These are phyloP conservation scores for Escallonia rubra DNA, from an alignment of 129 eudicot genomes.

Conservation along the genomic window DNA sequence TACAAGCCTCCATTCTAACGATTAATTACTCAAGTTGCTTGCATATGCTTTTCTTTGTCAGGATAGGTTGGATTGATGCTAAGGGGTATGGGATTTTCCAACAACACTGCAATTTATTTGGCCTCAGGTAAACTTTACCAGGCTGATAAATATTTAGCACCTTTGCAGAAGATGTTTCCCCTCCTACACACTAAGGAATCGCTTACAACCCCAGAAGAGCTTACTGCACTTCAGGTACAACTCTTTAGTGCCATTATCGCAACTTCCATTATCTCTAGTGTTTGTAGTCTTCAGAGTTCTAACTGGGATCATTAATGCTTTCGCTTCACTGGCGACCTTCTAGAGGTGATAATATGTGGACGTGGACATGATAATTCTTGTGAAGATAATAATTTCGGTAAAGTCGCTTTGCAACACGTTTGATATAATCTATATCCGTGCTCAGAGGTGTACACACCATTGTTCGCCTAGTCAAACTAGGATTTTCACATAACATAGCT, in stretches of 20 bases:
- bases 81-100: constrained; percentile 92
- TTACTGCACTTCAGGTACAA: constrained; percentile 65
- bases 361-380: too few species aligned
- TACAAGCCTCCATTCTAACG: background rate
- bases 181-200: constrained; percentile 68
- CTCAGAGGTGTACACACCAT: too few species aligned
- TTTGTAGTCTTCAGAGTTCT: too few species aligned
- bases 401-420: too few species aligned
- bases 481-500: too few species aligned
- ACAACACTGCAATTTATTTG: constrained; percentile 68
- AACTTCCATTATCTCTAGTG: too few species aligned
- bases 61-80: constrained; percentile 99
- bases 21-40: constrained; percentile 14
- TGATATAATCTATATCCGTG: too few species aligned
- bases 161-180: constrained; percentile 77
- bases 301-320: too few species aligned
- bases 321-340: too few species aligned
- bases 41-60: constrained; percentile 46
- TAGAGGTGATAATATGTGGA: too few species aligned
- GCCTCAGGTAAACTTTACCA: constrained; percentile 76
- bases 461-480: too few species aligned
- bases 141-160: constrained; percentile 67
- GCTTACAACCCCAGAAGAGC: constrained; percentile 67
- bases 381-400: too few species aligned
- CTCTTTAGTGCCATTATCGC: constrained; percentile 1